Evolutionary conservation across 805 yeast species (phyloP).

Genomic region (Pachysolen tannophilus): DNA sequence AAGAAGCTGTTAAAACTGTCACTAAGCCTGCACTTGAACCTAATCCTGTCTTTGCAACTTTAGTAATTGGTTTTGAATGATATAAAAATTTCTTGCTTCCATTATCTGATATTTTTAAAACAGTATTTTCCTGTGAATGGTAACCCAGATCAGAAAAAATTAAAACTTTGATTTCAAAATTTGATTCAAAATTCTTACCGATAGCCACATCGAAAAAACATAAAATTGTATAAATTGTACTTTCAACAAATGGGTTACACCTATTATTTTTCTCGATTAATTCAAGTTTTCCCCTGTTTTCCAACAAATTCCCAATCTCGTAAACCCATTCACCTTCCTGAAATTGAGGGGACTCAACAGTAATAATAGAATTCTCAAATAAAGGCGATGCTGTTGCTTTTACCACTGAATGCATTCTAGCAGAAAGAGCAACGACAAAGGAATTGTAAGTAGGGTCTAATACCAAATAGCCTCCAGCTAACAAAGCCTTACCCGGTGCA

Average conservation of each 20-base stretch:
- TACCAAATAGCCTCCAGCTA: slow-evolving; percentile 94
- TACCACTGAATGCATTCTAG: slow-evolving; percentile 79
- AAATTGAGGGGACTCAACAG: slow-evolving; percentile 78
- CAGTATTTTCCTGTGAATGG: slow-evolving; percentile 63
- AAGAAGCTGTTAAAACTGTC: slow-evolving; percentile 66
- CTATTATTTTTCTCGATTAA: slow-evolving; percentile 13
- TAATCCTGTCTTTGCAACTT: slow-evolving; percentile 88
- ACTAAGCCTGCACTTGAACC: slow-evolving; percentile 96
- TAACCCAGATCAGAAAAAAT: slow-evolving; percentile 83
- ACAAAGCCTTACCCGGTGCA: slow-evolving; percentile 92
- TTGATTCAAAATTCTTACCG: slow-evolving; percentile 16
- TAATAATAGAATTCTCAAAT: slow-evolving; percentile 23
- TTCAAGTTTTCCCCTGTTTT: slow-evolving; percentile 8
- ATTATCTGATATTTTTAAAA: slow-evolving; percentile 23
- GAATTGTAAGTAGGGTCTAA: slow-evolving; percentile 69
- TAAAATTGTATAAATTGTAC: slow-evolving; percentile 45
- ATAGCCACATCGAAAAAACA: slow-evolving; percentile 39
- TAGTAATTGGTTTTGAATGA: slow-evolving; percentile 51
- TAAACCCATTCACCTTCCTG: slow-evolving; percentile 63
- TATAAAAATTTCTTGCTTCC: slow-evolving; percentile 41
- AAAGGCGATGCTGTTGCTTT: slow-evolving; percentile 7
- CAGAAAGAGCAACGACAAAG: slow-evolving; percentile 78
- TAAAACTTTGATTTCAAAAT: slow-evolving; percentile 32
- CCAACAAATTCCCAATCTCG: slow-evolving; percentile 16
- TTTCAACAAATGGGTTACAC: slow-evolving; percentile 68